These are phyloP conservation scores for Colletotrichum melonis DNA, from an alignment of 2,329 filamentous ascomycete genomes.

Conservation along the genomic window DNA sequence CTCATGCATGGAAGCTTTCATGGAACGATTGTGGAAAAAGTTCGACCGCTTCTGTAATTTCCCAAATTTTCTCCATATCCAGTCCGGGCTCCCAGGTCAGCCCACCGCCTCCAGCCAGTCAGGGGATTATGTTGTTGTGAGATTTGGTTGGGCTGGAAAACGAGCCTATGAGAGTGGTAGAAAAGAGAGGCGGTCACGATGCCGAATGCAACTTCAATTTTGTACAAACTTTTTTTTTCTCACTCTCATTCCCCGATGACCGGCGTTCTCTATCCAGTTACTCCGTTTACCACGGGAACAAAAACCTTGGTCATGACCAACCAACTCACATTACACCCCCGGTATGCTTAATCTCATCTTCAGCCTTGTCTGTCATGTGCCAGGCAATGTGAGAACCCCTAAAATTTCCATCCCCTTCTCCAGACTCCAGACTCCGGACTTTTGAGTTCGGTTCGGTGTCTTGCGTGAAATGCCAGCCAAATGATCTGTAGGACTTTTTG, in stretches of 20 bases:
- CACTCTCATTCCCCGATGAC: not conserved
- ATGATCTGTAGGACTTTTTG: not conserved
- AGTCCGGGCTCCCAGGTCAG: not conserved
- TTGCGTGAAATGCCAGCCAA: not conserved
- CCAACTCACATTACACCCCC: not conserved
- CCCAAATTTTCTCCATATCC: not conserved
- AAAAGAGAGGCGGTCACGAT: conserved; percentile 3
- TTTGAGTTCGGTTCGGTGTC: not conserved
- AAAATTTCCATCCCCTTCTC: not conserved
- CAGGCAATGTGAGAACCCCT: not conserved
- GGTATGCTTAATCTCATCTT: conserved; percentile 2
- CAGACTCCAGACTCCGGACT: not conserved
- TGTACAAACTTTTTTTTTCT: not conserved
- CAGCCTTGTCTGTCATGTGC: not conserved
- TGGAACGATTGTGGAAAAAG: conserved; percentile 20
- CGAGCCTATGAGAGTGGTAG: no score
- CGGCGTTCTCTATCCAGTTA: not conserved
- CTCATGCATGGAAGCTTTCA: conserved; percentile 34
- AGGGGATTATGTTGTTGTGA: not conserved
- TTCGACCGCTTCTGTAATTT: conserved; percentile 12
- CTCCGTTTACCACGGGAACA: not conserved
- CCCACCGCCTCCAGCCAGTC: not conserved
- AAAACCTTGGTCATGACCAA: not conserved
- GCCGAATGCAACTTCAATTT: not conserved
- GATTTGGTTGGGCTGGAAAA: not conserved